Base-by-base conservation (phyloP, 441 rosid species). In the Adansonia gregorii region DNA sequence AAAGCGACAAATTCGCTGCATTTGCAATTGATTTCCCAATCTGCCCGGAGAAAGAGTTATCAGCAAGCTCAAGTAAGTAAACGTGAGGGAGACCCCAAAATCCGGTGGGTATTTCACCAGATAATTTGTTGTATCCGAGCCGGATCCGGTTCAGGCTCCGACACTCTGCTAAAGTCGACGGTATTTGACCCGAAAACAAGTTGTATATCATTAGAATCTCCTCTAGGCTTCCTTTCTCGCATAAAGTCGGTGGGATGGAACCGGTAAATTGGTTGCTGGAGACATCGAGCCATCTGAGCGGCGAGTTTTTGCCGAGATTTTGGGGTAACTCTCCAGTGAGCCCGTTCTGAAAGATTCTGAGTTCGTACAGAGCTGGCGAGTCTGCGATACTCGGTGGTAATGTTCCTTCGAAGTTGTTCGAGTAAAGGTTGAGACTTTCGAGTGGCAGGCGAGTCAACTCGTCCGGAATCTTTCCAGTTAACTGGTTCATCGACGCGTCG, bases 51-150 rank as follows among this genome's bases (percentile, higher is more conserved):
- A 96, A 83, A 19, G 88, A 87, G 79, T 94, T 94, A 59, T 85
- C 83, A 5, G 64, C 77, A 0, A 94, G 92, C 76, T 93, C 98
- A 51, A 94, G 87, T 80, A 96, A 85, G 72, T 82, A 87, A 4
- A 93, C 96, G 24, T 80, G 94, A 31, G 99, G 97, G 78, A 96
- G 77, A 5, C 98, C 98, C 99, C 98, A 96, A 68, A 96, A 83
- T 6, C 91, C 89, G 4, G 78, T 12, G 4, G 99, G 97, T 64
- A 96, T 88, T 61, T 78, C 84, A 8, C 98, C 99, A n/a, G 95
- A 85, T n/a, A 96, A 84, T 64, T 49, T 82, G 85, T 96, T 96
- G 73, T 79, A 78, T 0, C 92, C 88, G 54, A 96, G 76, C 64
- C 99, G 90, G 58, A 96, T 75, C 27, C 99, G 90, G 54, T 80